A percentile compares a stretch with the other conserved stretches of the same genome.
These are phyloP conservation scores for Taiozyma onychis DNA, from an alignment of 1,139 yeast species.

Conservation along the genomic window DNA sequence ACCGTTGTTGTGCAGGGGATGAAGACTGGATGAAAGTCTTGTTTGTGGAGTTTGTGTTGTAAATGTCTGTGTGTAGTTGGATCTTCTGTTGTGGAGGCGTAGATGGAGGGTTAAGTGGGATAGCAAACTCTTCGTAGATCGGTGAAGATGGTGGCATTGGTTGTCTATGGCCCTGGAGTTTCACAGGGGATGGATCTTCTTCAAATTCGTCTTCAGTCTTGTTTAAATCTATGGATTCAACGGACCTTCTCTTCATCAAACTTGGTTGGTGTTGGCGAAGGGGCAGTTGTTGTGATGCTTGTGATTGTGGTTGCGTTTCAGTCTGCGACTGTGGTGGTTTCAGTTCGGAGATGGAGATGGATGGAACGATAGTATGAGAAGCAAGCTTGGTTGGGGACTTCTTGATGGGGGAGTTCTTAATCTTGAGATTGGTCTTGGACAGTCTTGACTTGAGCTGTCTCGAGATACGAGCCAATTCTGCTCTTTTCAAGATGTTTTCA, in stretches of 20 bases:
- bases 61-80: slow-evolving; percentile 17
- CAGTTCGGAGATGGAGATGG: background rate
- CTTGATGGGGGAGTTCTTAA: slow-evolving; percentile 5
- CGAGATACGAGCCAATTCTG: slow-evolving; percentile 36
- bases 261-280: background rate
- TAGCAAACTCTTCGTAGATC: slow-evolving; percentile 14
- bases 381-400: background rate
- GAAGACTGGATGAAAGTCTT: slow-evolving; percentile 19
- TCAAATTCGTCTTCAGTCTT: slow-evolving; percentile 16
- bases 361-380: background rate
- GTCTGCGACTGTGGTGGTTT: background rate
- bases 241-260: slow-evolving; percentile 11
- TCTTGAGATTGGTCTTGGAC: slow-evolving; percentile 32
- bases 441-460: slow-evolving; percentile 34
- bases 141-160: slow-evolving; percentile 24
- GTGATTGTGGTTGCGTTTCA: too few relatives aligned
- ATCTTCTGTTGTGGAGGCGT: slow-evolving; percentile 24
- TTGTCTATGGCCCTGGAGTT: slow-evolving; percentile 1
- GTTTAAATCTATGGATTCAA: slow-evolving; percentile 18
- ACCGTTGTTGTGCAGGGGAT: slow-evolving; percentile 14
- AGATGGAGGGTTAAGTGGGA: slow-evolving; percentile 17
- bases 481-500: slow-evolving; percentile 35
- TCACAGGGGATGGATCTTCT: background rate
- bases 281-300: background rate
- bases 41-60: slow-evolving; percentile 23